Conservation (phyloP, 768 basidiomycete species). For the Fibroporia radiculosa region DNA sequence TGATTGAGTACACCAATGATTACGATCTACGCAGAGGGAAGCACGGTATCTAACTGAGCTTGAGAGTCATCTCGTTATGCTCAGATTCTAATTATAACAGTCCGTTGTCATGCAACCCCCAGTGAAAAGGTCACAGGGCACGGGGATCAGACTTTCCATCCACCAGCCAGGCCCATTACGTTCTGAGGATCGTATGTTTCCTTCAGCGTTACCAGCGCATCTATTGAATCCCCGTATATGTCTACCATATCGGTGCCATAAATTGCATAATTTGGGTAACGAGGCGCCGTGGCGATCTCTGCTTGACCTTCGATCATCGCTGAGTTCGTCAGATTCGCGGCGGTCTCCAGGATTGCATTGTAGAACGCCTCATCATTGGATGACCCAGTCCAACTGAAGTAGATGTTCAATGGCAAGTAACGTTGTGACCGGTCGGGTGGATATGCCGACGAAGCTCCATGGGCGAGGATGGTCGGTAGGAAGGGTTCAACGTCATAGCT, state of each 20-base stretch:
- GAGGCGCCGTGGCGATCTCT: slow-evolving; percentile 25
- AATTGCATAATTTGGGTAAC: slow-evolving; percentile 58
- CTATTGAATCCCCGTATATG: slow-evolving; percentile 46
- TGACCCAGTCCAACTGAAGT: slow-evolving; percentile 33
- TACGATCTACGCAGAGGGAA: too few species aligned
- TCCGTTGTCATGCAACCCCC: too few species aligned
- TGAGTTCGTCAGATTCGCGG: slow-evolving; percentile 26
- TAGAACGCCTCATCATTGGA: neutral
- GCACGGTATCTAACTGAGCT: too few species aligned
- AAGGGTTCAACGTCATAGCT: slow-evolving; percentile 47
- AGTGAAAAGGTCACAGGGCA: too few species aligned
- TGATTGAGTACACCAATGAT: too few species aligned
- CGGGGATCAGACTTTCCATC: slow-evolving; percentile 52
- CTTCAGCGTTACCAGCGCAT: slow-evolving; percentile 33
- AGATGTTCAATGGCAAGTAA: slow-evolving; percentile 37
- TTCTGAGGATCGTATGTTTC: slow-evolving; percentile 43
- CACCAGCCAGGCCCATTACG: slow-evolving; percentile 63
- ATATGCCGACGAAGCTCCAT: slow-evolving; percentile 34
- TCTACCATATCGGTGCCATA: slow-evolving; percentile 39
- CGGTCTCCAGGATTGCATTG: neutral
- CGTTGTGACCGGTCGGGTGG: slow-evolving; percentile 32
- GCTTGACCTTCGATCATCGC: slow-evolving; percentile 33
- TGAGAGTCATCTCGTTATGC: too few species aligned
- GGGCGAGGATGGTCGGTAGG: slow-evolving; percentile 32
- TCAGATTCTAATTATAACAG: too few species aligned